phyloP scores from a whole-genome alignment of 805 yeast genomes.

The Diddensiella transvaalensis region DNA sequence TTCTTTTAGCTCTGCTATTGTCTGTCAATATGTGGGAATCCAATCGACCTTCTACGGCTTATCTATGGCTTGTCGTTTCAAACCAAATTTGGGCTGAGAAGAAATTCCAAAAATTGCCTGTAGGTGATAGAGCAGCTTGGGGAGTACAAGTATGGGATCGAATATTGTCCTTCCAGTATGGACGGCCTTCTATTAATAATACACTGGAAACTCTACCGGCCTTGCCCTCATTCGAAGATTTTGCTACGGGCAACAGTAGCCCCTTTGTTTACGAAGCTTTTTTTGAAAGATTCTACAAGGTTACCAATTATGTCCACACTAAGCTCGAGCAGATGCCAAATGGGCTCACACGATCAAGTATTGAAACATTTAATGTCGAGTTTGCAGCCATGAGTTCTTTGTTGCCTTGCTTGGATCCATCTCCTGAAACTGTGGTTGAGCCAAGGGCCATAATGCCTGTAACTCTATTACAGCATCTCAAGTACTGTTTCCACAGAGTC shows the following conservation, averaged over 20 bases:
- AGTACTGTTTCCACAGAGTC: constrained; percentile 1
- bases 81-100: constrained; percentile 21
- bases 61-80: constrained; percentile 25
- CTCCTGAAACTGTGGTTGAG: neutral
- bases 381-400: constrained; percentile 9
- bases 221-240: too few relatives aligned
- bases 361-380: constrained; percentile 12
- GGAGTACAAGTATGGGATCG: constrained; percentile 26
- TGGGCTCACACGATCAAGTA: constrained; percentile 5
- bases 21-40: constrained; percentile 23
- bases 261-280: neutral
- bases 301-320: neutral
- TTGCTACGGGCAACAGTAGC: neutral
- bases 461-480: constrained; percentile 6
- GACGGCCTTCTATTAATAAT: constrained; percentile 11
- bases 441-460: constrained; percentile 4
- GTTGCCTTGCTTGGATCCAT: constrained; percentile 1
- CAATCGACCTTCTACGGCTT: constrained; percentile 22
- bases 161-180: constrained; percentile 20
- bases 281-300: constrained; percentile 7
- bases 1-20: constrained; percentile 16
- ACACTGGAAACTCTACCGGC: neutral
- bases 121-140: constrained; percentile 21
- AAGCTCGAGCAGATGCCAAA: constrained; percentile 2
- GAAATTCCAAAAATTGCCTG: constrained; percentile 13